Evolutionary conservation across 108 stramenopile species (phyloP).

Genomic region (Craspedostauros australis): DNA sequence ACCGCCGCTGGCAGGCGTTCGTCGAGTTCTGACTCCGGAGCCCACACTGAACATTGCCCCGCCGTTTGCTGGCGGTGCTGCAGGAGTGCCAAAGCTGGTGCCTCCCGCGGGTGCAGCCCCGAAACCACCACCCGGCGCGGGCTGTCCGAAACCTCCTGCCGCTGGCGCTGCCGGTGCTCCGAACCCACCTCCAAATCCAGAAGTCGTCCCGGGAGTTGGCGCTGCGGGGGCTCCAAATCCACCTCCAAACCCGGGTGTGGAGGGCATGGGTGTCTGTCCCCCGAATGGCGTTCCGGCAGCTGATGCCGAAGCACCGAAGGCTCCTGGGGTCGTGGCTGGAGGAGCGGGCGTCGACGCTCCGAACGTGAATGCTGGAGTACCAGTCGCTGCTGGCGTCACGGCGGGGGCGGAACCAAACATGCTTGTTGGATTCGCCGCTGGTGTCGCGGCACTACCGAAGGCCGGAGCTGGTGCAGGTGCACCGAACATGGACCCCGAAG

Average conservation of each 20-base stretch:
- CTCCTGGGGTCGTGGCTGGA: no score
- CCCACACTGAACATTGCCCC: no score
- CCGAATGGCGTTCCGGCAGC: not conserved
- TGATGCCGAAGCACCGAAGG: slow-evolving; percentile 6
- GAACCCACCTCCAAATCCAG: slow-evolving; percentile 2
- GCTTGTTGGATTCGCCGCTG: not conserved
- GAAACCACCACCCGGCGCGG: no score
- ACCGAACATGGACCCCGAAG: not conserved
- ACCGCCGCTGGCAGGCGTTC: no score
- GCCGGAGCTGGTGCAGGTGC: not conserved
- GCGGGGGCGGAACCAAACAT: slow-evolving; percentile 7
- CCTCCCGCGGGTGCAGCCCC: slow-evolving; percentile 8
- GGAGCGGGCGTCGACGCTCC: no score
- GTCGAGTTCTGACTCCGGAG: no score
- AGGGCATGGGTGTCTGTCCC: not conserved
- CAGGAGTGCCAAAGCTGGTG: not conserved
- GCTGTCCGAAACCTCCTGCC: no score
- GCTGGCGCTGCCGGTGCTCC: no score
- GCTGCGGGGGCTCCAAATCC: not conserved
- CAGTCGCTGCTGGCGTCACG: not conserved
- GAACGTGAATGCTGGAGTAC: slow-evolving; percentile 6
- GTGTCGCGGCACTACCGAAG: not conserved
- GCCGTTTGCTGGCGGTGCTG: no score
- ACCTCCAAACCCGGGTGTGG: slow-evolving; percentile 7
- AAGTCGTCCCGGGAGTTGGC: not conserved